Evolutionary conservation across 1,139 yeast species (phyloP), one percentile per base, ranked within the genome.

Genomic region (Blastobotrys persicus): DNA sequence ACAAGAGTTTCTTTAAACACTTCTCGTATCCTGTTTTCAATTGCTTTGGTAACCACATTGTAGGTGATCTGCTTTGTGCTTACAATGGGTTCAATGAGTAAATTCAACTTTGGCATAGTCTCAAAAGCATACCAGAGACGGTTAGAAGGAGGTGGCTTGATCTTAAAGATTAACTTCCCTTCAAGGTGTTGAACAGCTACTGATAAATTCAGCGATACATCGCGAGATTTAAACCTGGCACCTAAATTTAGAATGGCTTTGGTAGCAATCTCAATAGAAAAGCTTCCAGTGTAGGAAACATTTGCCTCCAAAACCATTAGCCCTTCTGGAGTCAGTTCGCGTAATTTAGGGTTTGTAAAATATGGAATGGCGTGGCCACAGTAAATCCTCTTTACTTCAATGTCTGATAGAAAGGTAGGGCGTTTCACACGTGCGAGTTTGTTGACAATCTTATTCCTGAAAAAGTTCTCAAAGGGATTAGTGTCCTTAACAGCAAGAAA

Each of bases 51-150:
- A 42, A 92, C 78, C 64, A 91, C 77, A 35, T 80, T 79, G 60
- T 86, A 88, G 2, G 86, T 81, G 57, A 92, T 73, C 55, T 87
- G 88, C 51, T 95, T 76, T 2, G 95, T 81, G 57, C 95, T 86
- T 17, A 92, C 88, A 12, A 88, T 79, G 0, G 98, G 98, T 63
- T 89, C 97, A 45, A 89, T 83, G 34, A 77, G 81, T 55, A 92
- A 67, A 18, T 81, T 83, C 66, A 91, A 69, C 13, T 76, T 73
- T 0, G 98, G 98, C 75, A 85, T 88, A 5, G 76, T 68, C 57
- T 83, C 88, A 66, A 89, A 92, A 1, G 88, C 80, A 62, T 88
- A 92, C 98, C 98, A 92, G 1, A 92, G 62, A 59, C 98, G 76
- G 52, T 82, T 83, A 2, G 96, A 83, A 12, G 98, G 98, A 0